Evolutionary conservation across 163 green algal genomes (phyloP).

Genomic region (Coccomyxa subellipsoidea): DNA sequence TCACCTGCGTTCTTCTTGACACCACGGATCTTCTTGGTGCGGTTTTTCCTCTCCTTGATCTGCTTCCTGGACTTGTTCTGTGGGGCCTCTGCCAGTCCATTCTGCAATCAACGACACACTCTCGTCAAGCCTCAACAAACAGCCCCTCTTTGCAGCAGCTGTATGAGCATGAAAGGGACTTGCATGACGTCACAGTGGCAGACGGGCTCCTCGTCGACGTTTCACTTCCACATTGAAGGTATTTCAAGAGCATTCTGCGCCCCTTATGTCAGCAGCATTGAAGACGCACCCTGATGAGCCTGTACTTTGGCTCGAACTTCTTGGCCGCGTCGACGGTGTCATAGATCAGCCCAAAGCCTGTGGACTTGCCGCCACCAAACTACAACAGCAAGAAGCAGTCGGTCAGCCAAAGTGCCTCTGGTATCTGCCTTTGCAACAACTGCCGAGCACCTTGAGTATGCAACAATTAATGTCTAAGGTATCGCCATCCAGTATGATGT

Average conservation of each 20-base stretch:
- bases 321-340: slow-evolving; percentile 90
- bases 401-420: no score
- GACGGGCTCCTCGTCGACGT: no score
- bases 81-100: slow-evolving; percentile 76
- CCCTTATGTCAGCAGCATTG: no score
- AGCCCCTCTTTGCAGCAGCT: background rate
- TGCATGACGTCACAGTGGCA: no score
- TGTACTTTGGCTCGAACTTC: slow-evolving; percentile 99
- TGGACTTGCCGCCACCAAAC: slow-evolving; percentile 99
- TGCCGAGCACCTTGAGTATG: no score
- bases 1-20: slow-evolving; percentile 75
- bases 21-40: slow-evolving; percentile 90
- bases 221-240: no score
- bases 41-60: slow-evolving; percentile 99
- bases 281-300: slow-evolving; percentile 80
- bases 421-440: no score
- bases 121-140: background rate
- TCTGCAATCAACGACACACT: slow-evolving; percentile 44
- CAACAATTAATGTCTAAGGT: no score
- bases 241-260: no score
- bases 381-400: slow-evolving; percentile 39
- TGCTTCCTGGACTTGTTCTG: slow-evolving; percentile 94
- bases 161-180: background rate
- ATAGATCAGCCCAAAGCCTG: slow-evolving; percentile 99
- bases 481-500: no score